Percentiles rank a stretch among this genome's conserved stretches.
phyloP scores from a whole-genome alignment of 805 yeast genomes.

The Wickerhamiella sergipiensis region DNA sequence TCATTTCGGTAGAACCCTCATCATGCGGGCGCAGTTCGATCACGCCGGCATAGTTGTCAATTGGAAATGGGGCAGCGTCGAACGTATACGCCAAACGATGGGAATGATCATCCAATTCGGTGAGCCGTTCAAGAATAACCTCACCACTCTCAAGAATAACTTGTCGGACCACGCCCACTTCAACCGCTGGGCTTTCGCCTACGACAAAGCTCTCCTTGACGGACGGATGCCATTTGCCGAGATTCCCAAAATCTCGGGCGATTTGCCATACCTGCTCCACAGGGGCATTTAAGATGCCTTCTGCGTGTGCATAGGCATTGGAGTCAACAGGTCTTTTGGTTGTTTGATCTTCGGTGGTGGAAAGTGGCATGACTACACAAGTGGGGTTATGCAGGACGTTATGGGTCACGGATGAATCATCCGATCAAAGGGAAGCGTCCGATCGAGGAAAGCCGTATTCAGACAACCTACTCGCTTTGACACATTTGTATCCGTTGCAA shows the following conservation, averaged over 20 bases:
- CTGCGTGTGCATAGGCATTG: not conserved
- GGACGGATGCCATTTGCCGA: not conserved
- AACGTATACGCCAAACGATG: not conserved
- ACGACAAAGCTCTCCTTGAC: not conserved
- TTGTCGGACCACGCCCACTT: not conserved
- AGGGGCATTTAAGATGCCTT: not conserved
- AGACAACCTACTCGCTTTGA: no score
- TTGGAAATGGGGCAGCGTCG: not conserved
- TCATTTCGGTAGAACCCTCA: not conserved
- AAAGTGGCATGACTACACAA: not conserved
- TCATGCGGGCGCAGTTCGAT: not conserved
- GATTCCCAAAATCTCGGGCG: not conserved
- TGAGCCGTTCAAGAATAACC: not conserved
- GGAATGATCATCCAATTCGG: not conserved
- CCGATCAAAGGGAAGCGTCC: no score
- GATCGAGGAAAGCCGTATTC: no score
- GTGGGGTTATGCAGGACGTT: no score
- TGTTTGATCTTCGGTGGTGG: not conserved
- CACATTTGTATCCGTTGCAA: no score
- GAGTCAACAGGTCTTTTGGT: no score
- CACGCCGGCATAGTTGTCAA: not conserved
- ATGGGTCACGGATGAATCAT: no score
- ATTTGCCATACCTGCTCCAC: not conserved
- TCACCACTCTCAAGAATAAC: not conserved
- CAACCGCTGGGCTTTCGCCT: not conserved